Evolutionary conservation across 257 asterid genomes (phyloP).

Genomic region (Nemophila menziesii): DNA sequence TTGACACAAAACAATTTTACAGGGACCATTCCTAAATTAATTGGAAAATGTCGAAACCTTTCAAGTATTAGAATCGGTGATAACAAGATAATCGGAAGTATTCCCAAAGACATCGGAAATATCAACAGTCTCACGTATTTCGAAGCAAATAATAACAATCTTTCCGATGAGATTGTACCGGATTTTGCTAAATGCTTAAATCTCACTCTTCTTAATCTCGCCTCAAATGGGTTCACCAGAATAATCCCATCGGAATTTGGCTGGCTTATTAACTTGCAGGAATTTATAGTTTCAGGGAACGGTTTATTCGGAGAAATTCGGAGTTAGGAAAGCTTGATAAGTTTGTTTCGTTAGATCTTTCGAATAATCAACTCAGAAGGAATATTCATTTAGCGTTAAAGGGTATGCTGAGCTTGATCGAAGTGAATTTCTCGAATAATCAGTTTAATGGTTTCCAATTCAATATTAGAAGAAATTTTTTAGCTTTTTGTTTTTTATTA

Average conservation of each 20-base stretch:
- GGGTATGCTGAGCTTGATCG: slow-evolving; percentile 90
- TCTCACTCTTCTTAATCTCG: slow-evolving; percentile 71
- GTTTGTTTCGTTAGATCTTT: slow-evolving; percentile 77
- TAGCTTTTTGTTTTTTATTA: no score
- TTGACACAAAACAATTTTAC: slow-evolving; percentile 62
- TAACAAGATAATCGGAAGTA: slow-evolving; percentile 49
- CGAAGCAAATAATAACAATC: slow-evolving; percentile 70
- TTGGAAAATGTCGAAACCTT: slow-evolving; percentile 62
- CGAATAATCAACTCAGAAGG: slow-evolving; percentile 69
- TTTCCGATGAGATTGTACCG: slow-evolving; percentile 64
- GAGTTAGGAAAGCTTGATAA: slow-evolving; percentile 82
- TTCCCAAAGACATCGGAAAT: slow-evolving; percentile 71
- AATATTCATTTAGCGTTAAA: slow-evolving; percentile 52
- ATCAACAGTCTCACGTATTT: slow-evolving; percentile 82
- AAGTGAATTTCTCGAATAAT: slow-evolving; percentile 83
- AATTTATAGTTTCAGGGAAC: slow-evolving; percentile 70
- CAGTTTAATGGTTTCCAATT: slow-evolving; percentile 59
- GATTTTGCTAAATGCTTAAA: slow-evolving; percentile 70
- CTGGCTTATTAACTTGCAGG: slow-evolving; percentile 55
- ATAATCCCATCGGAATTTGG: slow-evolving; percentile 71
- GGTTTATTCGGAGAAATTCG: slow-evolving; percentile 58
- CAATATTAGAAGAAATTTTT: no score
- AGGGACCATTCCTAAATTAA: slow-evolving; percentile 49
- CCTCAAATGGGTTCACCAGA: slow-evolving; percentile 68
- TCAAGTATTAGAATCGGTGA: slow-evolving; percentile 77